Conservation (phyloP, 306 rosid species). For the Begonia masoniana region DNA sequence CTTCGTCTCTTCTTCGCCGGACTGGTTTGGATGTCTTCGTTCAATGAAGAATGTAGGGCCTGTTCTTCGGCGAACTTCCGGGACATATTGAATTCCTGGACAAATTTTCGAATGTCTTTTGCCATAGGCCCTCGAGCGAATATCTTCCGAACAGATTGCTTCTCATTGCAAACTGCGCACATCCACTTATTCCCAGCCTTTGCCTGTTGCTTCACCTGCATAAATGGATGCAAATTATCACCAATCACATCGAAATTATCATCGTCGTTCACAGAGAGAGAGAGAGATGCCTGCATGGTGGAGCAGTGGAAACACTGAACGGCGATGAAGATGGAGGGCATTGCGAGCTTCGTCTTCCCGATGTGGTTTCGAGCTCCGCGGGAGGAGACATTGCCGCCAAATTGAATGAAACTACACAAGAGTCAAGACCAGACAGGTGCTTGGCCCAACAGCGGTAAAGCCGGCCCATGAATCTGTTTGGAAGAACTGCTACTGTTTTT, state of each 20-base stretch:
- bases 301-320: conserved; percentile 80
- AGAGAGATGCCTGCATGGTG: conserved; percentile 59
- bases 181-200: conserved; percentile 65
- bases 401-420: no score
- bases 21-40: background rate
- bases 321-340: conserved; percentile 57
- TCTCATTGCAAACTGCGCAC: conserved; percentile 70
- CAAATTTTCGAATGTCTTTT: conserved; percentile 55
- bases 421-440: no score
- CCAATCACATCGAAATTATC: background rate
- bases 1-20: conserved; percentile 14
- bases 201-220: conserved; percentile 63
- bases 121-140: conserved; percentile 70
- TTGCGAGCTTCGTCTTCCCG: background rate
- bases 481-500: no score
- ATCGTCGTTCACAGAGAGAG: conserved; percentile 3
- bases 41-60: background rate
- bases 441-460: no score
- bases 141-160: conserved; percentile 59
- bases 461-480: no score
- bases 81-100: conserved; percentile 75
- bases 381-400: background rate
- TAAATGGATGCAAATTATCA: background rate
- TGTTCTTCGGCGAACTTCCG: conserved; percentile 30
- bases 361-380: background rate